Conservation (phyloP, 2,329 filamentous ascomycete species). For the Fusarium globosum region DNA sequence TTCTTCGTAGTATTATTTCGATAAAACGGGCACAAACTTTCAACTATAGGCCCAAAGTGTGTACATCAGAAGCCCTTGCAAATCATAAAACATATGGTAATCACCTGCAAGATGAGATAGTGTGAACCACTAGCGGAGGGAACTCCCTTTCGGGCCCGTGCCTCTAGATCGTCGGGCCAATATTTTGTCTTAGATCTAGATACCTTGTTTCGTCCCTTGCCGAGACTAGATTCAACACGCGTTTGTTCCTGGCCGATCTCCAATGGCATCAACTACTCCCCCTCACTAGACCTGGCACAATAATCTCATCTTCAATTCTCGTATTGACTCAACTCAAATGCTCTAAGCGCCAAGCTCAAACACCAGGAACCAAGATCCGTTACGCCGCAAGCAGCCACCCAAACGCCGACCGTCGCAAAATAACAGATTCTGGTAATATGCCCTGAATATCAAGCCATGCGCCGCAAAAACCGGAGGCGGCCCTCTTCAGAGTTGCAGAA, state of each 20-base stretch:
- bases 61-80: no score
- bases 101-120: background rate
- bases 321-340: background rate
- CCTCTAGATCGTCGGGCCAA: background rate
- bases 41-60: background rate
- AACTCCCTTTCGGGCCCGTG: background rate
- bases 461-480: background rate
- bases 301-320: background rate
- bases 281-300: background rate
- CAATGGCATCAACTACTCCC: background rate
- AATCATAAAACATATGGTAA: no score
- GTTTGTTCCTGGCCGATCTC: background rate
- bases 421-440: constrained; percentile 1
- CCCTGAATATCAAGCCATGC: constrained; percentile 24
- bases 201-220: background rate
- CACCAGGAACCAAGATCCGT: background rate
- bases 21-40: no score
- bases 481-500: background rate
- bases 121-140: no score
- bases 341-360: background rate
- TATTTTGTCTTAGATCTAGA: background rate
- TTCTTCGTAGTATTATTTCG: background rate
- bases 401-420: background rate
- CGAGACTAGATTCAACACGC: background rate
- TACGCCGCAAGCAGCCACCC: constrained; percentile 21